Percentiles rank a stretch among this genome's conserved stretches.
These are phyloP conservation scores for Sporormia fimetaria DNA, from an alignment of 495 filamentous ascomycete species.

Conservation along the genomic window DNA sequence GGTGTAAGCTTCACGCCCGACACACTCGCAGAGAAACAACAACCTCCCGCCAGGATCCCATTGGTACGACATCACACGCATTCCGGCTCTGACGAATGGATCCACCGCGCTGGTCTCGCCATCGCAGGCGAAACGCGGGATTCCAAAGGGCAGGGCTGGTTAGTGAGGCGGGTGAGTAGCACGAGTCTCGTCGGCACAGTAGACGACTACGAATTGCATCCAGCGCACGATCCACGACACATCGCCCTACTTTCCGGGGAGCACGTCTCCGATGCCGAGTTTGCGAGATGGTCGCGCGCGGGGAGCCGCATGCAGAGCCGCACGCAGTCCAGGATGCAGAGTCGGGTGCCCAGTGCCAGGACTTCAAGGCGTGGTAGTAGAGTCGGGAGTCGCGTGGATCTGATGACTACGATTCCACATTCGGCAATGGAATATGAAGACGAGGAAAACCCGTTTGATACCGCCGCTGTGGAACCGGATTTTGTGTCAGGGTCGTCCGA, in stretches of 20 bases:
- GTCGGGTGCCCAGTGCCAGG: slow-evolving; percentile 23
- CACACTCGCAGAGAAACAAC: slow-evolving; percentile 9
- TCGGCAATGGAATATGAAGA: slow-evolving; percentile 8
- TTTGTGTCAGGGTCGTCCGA: slow-evolving; percentile 39
- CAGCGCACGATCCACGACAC: slow-evolving; percentile 9
- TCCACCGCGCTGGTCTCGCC: slow-evolving; percentile 30
- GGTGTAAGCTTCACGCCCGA: slow-evolving; percentile 5
- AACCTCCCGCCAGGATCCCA: slow-evolving; percentile 2
- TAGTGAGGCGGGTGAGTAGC: slow-evolving; percentile 28
- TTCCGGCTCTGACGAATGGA: slow-evolving; percentile 29
- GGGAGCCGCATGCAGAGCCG: slow-evolving; percentile 23
- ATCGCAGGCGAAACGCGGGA: slow-evolving; percentile 30
- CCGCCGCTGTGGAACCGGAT: slow-evolving; percentile 43
- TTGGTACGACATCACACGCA: slow-evolving; percentile 19
- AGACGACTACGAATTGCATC: slow-evolving; percentile 24
- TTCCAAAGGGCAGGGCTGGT: slow-evolving; percentile 34
- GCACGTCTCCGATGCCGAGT: slow-evolving; percentile 21
- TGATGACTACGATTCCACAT: slow-evolving; percentile 19
- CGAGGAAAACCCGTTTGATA: slow-evolving; percentile 20
- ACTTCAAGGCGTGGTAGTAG: slow-evolving; percentile 27
- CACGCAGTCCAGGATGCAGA: slow-evolving; percentile 15
- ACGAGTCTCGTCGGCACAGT: slow-evolving; percentile 24
- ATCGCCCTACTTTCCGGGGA: slow-evolving; percentile 21
- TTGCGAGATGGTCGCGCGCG: slow-evolving; percentile 10
- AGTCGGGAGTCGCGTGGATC: slow-evolving; percentile 22